Conservation (phyloP, 495 filamentous ascomycete genomes). For the Achaetomiella virescens region DNA sequence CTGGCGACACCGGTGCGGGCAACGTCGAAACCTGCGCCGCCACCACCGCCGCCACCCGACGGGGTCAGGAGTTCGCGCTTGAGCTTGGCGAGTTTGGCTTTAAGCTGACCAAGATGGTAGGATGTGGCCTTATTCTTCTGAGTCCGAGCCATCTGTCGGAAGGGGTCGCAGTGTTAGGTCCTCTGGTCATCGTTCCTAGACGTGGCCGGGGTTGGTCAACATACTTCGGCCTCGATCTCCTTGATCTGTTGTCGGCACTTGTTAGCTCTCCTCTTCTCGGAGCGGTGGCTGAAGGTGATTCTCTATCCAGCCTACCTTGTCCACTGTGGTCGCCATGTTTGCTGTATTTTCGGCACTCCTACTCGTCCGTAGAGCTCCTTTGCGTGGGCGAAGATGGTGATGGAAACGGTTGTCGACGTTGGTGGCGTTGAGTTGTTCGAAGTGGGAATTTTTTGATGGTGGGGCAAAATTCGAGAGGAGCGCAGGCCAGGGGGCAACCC, state of each 20-base stretch:
- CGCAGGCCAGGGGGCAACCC: neutral
- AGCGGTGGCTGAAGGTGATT: neutral
- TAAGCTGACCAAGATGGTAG: conserved; percentile 81
- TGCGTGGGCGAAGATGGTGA: neutral
- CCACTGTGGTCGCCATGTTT: conserved; percentile 92
- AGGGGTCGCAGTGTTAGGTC: conserved; percentile 16
- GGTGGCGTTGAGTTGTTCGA: conserved; percentile 9
- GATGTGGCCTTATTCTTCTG: conserved; percentile 98
- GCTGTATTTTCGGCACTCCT: conserved; percentile 18
- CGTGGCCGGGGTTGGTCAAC: conserved; percentile 18
- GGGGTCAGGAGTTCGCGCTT: conserved; percentile 94
- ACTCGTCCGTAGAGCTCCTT: neutral
- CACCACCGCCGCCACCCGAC: conserved; percentile 71
- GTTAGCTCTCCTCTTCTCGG: neutral
- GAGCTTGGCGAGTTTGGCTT: conserved; percentile 96
- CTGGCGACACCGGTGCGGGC: conserved; percentile 95
- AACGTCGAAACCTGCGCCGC: conserved; percentile 92
- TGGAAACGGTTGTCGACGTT: conserved; percentile 4
- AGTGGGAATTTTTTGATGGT: conserved; percentile 34
- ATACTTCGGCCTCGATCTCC: conserved; percentile 86
- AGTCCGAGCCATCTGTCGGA: conserved; percentile 75
- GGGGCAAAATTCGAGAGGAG: conserved; percentile 24
- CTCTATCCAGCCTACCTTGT: conserved; percentile 63
- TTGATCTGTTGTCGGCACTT: conserved; percentile 66
- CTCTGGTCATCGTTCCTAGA: conserved; percentile 4